These are phyloP conservation scores for Chaetomium tenue DNA, from an alignment of 495 filamentous ascomycete genomes.

Conservation along the genomic window DNA sequence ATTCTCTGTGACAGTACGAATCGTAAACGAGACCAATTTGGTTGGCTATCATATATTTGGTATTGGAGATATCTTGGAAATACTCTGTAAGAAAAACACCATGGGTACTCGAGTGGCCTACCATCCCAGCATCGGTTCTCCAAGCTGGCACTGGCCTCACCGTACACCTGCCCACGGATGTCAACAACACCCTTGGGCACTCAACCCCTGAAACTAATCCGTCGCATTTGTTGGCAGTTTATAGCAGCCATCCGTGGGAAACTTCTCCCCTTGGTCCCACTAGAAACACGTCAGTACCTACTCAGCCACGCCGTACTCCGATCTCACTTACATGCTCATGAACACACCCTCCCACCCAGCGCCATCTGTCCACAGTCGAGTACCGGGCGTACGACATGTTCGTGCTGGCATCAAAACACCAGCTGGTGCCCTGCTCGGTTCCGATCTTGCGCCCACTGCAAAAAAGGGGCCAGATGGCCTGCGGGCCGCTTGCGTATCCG, in stretches of 20 bases:
- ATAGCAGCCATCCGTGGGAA: conserved; percentile 40
- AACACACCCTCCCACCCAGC: conserved; percentile 49
- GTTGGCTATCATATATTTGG: too few species aligned
- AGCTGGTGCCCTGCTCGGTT: neutral
- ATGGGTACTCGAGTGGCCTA: too few species aligned
- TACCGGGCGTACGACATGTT: conserved; percentile 51
- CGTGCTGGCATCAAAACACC: conserved; percentile 26
- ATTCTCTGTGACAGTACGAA: too few species aligned
- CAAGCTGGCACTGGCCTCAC: neutral
- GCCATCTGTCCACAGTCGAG: conserved; percentile 46
- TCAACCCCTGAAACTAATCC: neutral
- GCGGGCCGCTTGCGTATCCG: conserved; percentile 6
- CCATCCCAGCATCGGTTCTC: neutral
- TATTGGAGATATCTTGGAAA: too few species aligned
- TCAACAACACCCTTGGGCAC: neutral
- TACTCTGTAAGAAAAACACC: too few species aligned
- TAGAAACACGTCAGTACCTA: conserved; percentile 17
- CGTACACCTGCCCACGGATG: neutral
- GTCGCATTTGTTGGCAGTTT: conserved; percentile 28
- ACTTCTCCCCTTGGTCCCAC: conserved; percentile 44
- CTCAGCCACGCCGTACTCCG: conserved; percentile 11
- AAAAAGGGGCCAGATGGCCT: conserved; percentile 10
- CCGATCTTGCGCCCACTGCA: neutral
- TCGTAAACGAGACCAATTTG: too few species aligned
- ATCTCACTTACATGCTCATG: conserved; percentile 46